Evolutionary conservation across 192 early-diverging fungal genomes (phyloP), one percentile per base, ranked within the genome.

Genomic region (Paraglomus occultum): DNA sequence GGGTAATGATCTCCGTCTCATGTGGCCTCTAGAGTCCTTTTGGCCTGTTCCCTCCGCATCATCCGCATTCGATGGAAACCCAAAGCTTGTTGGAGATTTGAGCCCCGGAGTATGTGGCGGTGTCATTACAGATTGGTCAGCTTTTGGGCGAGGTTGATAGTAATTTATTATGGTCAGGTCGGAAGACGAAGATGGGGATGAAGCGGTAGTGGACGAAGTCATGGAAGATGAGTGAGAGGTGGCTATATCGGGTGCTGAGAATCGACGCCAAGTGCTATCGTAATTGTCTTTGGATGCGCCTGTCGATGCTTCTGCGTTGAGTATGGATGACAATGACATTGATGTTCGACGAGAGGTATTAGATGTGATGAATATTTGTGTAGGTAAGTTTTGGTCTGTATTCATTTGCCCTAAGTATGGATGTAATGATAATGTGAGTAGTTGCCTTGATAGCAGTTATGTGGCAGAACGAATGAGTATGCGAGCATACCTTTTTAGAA

Each of bases 221-320:
- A 9, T 23, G 8, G 65, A 46, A 44, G 31, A 46, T 12, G 38
- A 39, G 38, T 57, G 15, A 20, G 17, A 10, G 15, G 64, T 43
- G 3, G 65, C 17, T 45, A 67, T 53, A 7, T 53, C 53, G 3
- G 65, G 51, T 17, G 65, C 23, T 4, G 65, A 67, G 53, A 43
- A 67, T 53, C 40, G 65, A 52, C 65, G 65, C 39, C 50, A 51
- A 67, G 51, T 67, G 38, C 14, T 40, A n/a, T 40, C 51, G 40
- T 44, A 39, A 67, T 50, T 67, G 18, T 18, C 40, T 14, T 7
- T 14, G 31, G 43, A 6, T 1, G 15, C 14, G 31, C 9, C 12
- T 7, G 45, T 38, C 6, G 45, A 10, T 8, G 20, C 18, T 17
- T 54, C 53, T 31, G 67, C 43, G 38, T 68, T 68, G 12, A 68